Percentiles rank a stretch among this genome's conserved stretches.
Evolutionary conservation across 495 filamentous ascomycete genomes (phyloP).

Genomic region (Penicillium daleae): DNA sequence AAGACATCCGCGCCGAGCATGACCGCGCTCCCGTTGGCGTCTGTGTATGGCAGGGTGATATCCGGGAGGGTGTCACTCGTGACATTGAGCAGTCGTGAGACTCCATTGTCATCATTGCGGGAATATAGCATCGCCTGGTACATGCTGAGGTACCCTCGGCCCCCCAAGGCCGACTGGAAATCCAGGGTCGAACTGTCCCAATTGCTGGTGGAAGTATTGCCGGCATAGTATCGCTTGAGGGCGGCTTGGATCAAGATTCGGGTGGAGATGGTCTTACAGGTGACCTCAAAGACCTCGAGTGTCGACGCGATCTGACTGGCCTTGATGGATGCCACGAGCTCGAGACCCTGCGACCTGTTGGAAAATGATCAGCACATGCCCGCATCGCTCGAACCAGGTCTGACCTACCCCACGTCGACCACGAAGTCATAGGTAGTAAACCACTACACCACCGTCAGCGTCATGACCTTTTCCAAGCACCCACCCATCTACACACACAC

Average conservation of each 20-base stretch:
- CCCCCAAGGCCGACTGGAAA: constrained; percentile 62
- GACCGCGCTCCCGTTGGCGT: constrained; percentile 58
- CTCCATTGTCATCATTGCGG: constrained; percentile 55
- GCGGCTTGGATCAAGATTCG: constrained; percentile 67
- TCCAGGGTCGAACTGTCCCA: constrained; percentile 62
- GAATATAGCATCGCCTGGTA: constrained; percentile 71
- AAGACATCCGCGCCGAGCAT: constrained; percentile 68
- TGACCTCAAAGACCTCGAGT: constrained; percentile 72
- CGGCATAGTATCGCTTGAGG: constrained; percentile 63
- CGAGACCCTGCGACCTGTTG: constrained; percentile 56
- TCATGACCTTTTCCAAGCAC: neutral
- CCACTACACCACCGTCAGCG: constrained; percentile 48
- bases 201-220: constrained; percentile 54
- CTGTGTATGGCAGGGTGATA: constrained; percentile 60
- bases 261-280: constrained; percentile 66
- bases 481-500: neutral
- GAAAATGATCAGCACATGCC: neutral
- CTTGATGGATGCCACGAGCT: constrained; percentile 83
- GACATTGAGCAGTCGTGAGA: constrained; percentile 59
- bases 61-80: constrained; percentile 52
- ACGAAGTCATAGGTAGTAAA: constrained; percentile 78
- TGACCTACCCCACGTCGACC: constrained; percentile 61
- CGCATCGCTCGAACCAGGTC: neutral
- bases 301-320: constrained; percentile 77
- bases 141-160: constrained; percentile 46